Conservation (phyloP, 441 rosid genomes). For the Jatropha podagrica region DNA sequence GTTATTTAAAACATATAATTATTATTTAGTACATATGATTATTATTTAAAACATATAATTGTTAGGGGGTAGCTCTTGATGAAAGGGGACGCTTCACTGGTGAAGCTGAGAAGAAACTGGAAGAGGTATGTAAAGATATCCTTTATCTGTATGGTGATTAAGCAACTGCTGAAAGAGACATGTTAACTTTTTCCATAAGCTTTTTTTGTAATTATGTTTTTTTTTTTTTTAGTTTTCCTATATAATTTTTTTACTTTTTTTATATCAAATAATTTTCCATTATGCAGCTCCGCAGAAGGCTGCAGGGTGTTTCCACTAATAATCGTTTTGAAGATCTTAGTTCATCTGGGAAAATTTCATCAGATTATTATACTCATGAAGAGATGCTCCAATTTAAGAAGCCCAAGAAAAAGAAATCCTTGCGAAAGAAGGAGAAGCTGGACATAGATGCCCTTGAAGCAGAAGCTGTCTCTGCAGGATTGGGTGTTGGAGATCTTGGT, state of each 20-base stretch:
- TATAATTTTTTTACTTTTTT: neutral
- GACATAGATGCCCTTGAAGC: constrained; percentile 90
- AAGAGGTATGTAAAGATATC: constrained; percentile 55
- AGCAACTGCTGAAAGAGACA: neutral
- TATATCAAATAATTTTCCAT: neutral
- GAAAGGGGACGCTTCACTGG: constrained; percentile 75
- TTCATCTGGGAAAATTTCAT: constrained; percentile 57
- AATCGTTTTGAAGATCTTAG: constrained; percentile 66
- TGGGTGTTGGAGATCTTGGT: constrained; percentile 92
- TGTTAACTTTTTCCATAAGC: constrained; percentile 1
- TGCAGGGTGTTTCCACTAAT: constrained; percentile 57
- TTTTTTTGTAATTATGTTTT: neutral
- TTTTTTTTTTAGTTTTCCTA: neutral
- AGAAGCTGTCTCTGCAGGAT: constrained; percentile 81
- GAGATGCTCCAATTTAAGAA: constrained; percentile 88
- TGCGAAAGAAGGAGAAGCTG: constrained; percentile 86
- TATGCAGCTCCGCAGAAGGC: constrained; percentile 77
- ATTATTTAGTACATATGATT: neutral
- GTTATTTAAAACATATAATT: neutral
- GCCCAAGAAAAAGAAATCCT: constrained; percentile 87
- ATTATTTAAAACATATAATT: constrained; percentile 17
- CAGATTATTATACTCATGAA: constrained; percentile 87
- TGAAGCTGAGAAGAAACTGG: constrained; percentile 95
- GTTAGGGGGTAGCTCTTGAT: constrained; percentile 79
- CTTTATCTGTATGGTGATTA: neutral